Percentiles rank a stretch among this genome's conserved stretches.
phyloP scores from a whole-genome alignment of 1,139 yeast species.

The Pichia terricola region DNA sequence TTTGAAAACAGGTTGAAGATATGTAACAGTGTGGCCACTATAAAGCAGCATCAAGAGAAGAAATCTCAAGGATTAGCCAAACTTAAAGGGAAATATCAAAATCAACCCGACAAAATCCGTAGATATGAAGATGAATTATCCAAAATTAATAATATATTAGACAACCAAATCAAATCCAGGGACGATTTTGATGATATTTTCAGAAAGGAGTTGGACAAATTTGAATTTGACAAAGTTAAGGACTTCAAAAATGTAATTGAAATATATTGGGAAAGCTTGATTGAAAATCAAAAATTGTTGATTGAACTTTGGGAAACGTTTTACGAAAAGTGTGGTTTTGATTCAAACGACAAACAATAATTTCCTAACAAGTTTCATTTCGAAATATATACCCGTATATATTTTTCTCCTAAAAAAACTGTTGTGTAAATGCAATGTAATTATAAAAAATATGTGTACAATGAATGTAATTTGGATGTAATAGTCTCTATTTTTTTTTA shows the following conservation, averaged over 20 bases:
- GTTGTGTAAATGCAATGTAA: too few relatives aligned
- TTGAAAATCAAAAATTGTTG: slow-evolving; percentile 89
- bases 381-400: too few relatives aligned
- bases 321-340: slow-evolving; percentile 37
- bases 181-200: slow-evolving; percentile 37
- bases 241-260: slow-evolving; percentile 90
- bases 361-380: too few relatives aligned
- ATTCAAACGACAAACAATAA: slow-evolving; percentile 1
- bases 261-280: slow-evolving; percentile 79
- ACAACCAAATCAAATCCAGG: slow-evolving; percentile 19
- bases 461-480: neutral
- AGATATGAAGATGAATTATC: slow-evolving; percentile 49
- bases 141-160: slow-evolving; percentile 48
- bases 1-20: slow-evolving; percentile 70
- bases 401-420: too few relatives aligned
- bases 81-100: slow-evolving; percentile 23
- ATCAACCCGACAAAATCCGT: slow-evolving; percentile 31
- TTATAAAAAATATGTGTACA: too few relatives aligned
- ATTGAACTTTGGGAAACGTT: slow-evolving; percentile 95
- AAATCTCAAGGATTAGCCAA: slow-evolving; percentile 34
- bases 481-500: neutral
- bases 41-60: slow-evolving; percentile 35
- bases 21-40: slow-evolving; percentile 48
- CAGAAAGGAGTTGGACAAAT: slow-evolving; percentile 54
- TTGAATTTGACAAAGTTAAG: slow-evolving; percentile 67